Base-by-base conservation (phyloP, 2,329 filamentous ascomycete genomes). In the Alternaria arbusti region DNA sequence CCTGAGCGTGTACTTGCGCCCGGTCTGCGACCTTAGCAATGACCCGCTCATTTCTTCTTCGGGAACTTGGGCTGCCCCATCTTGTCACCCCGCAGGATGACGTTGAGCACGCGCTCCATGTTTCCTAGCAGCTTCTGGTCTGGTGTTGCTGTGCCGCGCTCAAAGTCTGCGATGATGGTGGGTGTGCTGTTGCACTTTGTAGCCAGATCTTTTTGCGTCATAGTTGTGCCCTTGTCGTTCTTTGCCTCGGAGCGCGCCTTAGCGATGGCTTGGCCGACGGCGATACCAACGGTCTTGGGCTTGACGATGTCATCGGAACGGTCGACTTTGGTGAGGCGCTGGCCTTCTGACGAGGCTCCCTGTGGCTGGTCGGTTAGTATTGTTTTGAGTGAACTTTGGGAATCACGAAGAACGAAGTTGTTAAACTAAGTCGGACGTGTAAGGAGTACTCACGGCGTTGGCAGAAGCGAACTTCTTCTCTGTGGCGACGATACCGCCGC, bases 271-370 rank as follows among this genome's bases (percentile, higher is more conserved):
- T 92, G 89, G 75, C 92, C 93, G 69, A 98, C 93, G 60, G 88
- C 86, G 76, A 87, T 86, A 79, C 94, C 93, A 63, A 82, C 86
- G 50, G 93, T 96, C 85, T 97, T 97, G 78, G 94, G 94, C 86
- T 97, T 97, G 83, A 98, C 91, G 84, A 97, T 97, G 80, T 97
- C 96, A 86, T 98, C 94, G 80, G 90, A 90, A 73, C 95, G 94
- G 86, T 98, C 96, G 82, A 99, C 94, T 86, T 98, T 97, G 72
- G 96, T 98, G 70, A 98, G 87, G 79, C 93, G 94, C 84, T 99
- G 96, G 74, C 96, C 96, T 84, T 98, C 95, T 51, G 65, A 63
- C 57, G 79, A 86, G 65, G 83, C 84, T 28, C 64, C 67, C 72
- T 74, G 47, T n/a, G 25, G 15, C 49, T 57, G 57, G 8, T 17